A percentile compares a stretch with the other conserved stretches of the same genome.
phyloP scores from a whole-genome alignment of 2,329 filamentous ascomycete species.

The Penicillium sp. region DNA sequence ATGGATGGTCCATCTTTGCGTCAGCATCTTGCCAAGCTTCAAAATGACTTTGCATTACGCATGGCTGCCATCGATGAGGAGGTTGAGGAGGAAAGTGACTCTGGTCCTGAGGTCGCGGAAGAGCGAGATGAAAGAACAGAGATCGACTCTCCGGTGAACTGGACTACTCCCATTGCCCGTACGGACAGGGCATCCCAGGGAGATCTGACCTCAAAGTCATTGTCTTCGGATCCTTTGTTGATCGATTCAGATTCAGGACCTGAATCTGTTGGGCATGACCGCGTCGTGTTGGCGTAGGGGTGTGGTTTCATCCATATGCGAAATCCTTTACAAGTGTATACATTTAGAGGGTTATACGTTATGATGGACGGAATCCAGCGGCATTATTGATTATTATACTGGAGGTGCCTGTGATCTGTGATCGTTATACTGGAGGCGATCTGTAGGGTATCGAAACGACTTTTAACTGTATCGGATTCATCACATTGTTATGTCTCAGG shows the following conservation, averaged over 20 bases:
- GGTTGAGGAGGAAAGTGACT: constrained; percentile 16
- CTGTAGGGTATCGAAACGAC: no score
- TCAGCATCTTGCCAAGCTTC: constrained; percentile 66
- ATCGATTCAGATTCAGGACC: constrained; percentile 8
- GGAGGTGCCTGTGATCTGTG: no score
- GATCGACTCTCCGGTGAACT: neutral
- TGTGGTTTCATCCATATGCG: no score
- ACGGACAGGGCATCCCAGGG: neutral
- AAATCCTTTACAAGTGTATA: neutral
- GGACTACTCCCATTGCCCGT: neutral
- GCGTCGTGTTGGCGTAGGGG: constrained; percentile 6
- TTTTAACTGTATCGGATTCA: no score
- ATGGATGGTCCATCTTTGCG: constrained; percentile 67
- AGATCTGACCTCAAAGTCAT: neutral
- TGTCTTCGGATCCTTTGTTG: neutral
- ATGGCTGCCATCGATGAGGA: constrained; percentile 68
- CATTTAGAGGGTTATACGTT: neutral
- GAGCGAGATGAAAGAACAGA: neutral
- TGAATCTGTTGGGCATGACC: constrained; percentile 9
- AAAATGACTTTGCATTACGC: constrained; percentile 71
- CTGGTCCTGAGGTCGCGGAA: constrained; percentile 16
- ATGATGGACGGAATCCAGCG: no score
- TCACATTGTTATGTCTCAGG: neutral
- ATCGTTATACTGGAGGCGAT: no score
- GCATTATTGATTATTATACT: neutral